phyloP scores from a whole-genome alignment of 768 basidiomycete species.

The Suillus variegatus region DNA sequence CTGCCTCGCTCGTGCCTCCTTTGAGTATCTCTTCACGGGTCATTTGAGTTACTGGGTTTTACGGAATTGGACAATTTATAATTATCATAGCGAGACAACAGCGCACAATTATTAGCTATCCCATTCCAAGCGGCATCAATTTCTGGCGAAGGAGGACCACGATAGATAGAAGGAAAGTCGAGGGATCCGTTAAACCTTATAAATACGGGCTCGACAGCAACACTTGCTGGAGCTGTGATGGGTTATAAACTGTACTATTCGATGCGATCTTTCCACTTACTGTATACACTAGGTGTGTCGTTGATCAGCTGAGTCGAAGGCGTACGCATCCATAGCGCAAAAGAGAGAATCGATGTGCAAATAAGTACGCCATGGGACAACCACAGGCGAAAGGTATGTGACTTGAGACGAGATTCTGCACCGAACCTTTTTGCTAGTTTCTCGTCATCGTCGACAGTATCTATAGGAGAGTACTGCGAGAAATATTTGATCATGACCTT shows the following conservation, averaged over 20 bases:
- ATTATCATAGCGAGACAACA: background rate
- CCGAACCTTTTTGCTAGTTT: background rate
- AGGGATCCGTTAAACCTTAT: constrained; percentile 10
- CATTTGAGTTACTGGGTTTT: constrained; percentile 5
- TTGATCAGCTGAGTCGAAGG: background rate
- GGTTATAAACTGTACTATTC: background rate
- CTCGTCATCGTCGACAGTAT: background rate
- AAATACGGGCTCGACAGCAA: constrained; percentile 11
- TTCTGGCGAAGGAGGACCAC: constrained; percentile 13
- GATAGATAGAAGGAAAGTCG: constrained; percentile 10
- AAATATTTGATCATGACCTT: background rate
- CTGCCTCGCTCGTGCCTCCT: constrained; percentile 3
- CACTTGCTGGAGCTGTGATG: constrained; percentile 11
- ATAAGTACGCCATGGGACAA: constrained; percentile 5
- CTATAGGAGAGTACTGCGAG: background rate
- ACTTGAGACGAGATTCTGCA: background rate
- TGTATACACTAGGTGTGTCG: background rate
- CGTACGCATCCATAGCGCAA: constrained; percentile 12
- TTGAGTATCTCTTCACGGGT: constrained; percentile 9
- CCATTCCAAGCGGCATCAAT: constrained; percentile 15
- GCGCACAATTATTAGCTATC: constrained; percentile 6
- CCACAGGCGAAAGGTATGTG: background rate
- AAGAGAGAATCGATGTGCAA: constrained; percentile 3
- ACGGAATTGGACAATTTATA: background rate
- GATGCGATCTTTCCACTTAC: background rate